Base-by-base conservation (phyloP, 768 basidiomycete species). In the Multifurca ochricompacta region DNA sequence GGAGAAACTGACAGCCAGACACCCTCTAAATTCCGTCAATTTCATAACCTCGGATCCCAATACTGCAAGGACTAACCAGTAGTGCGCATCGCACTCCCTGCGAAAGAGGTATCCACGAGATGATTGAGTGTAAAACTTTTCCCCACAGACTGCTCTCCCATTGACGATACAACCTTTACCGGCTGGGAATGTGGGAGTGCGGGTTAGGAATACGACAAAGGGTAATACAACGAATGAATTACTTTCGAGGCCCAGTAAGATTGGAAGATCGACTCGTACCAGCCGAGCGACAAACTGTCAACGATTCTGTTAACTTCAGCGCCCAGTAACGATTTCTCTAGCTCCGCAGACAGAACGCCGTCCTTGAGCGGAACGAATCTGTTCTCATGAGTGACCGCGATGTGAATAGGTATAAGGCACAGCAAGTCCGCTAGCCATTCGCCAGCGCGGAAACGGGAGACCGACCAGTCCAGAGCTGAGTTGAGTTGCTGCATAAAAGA, bases 1-100 rank as follows among this genome's bases (percentile, higher is more conserved):
- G n/a, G n/a, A n/a, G n/a, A n/a, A n/a, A n/a, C 78, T 0, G 81
- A 81, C 74, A 82, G 76, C 81, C 81, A 82, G 1, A 82, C 78
- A 4, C 81, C 80, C 67, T 81, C 78, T 61, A 59, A 30, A 59
- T 19, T 28, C 43, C 28, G 28, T 8, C 25, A 25, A 11, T 8
- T 10, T 40, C 23, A 6, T 7, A 41, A 31, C 9, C 25, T 28
- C 9, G 18, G 50, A 23, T n/a, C n/a, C n/a, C n/a, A n/a, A n/a
- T n/a, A 25, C 9, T 16, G 25, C 13, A 25, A 25, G 4, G 0
- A 11, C 28, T 13, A 13, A 70, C 70, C 73, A 28, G 78, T 82
- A 5, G 80, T 81, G 13, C 78, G 69, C 79, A n/a, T n/a, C n/a
- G n/a, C n/a, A n/a, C n/a, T n/a, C n/a, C n/a, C n/a, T n/a, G n/a